Percentiles rank a stretch among this genome's conserved stretches.
phyloP scores from a whole-genome alignment of 176 grass and related monocot species.

The Eragrostis nindensis region DNA sequence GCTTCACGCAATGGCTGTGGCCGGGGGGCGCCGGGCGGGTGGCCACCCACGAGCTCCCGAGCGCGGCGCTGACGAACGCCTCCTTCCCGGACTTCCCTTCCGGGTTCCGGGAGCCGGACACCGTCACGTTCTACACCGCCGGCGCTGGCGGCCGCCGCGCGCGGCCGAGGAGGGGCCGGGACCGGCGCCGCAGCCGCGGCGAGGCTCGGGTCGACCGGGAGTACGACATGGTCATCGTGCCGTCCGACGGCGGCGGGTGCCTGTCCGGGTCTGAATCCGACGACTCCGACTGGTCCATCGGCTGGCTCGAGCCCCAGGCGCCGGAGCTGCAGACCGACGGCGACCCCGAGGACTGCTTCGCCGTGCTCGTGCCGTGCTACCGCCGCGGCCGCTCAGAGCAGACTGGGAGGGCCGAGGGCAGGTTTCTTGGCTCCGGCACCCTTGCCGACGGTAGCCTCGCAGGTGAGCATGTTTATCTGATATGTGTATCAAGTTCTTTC shows the following conservation, averaged over 20 bases:
- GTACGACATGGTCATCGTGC: slow-evolving; percentile 80
- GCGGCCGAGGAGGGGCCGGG: slow-evolving; percentile 38
- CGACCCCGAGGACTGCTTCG: slow-evolving; percentile 65
- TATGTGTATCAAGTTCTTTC: slow-evolving; percentile 13
- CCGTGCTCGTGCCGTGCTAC: slow-evolving; percentile 83
- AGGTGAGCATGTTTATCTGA: slow-evolving; percentile 42
- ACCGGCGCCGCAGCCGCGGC: slow-evolving; percentile 48
- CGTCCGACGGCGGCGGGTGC: slow-evolving; percentile 72
- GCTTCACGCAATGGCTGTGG: slow-evolving; percentile 66
- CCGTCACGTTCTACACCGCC: slow-evolving; percentile 38
- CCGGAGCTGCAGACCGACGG: slow-evolving; percentile 62
- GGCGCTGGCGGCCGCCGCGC: neutral
- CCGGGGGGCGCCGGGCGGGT: slow-evolving; percentile 31
- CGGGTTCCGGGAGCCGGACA: slow-evolving; percentile 54
- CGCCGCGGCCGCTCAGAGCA: slow-evolving; percentile 49
- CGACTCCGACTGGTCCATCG: slow-evolving; percentile 85
- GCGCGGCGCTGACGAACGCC: slow-evolving; percentile 21
- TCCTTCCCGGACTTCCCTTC: slow-evolving; percentile 61
- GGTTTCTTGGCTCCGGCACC: slow-evolving; percentile 38
- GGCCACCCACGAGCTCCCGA: slow-evolving; percentile 35
- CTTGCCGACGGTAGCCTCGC: slow-evolving; percentile 35
- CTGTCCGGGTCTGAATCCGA: slow-evolving; percentile 73
- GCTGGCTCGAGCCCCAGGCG: slow-evolving; percentile 73
- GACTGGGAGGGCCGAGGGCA: slow-evolving; percentile 31
- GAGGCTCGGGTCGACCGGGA: slow-evolving; percentile 65